Evolutionary conservation across 179 eudicot species (phyloP), one percentile per base, ranked within the genome.

Genomic region (Spinacia oleracea): DNA sequence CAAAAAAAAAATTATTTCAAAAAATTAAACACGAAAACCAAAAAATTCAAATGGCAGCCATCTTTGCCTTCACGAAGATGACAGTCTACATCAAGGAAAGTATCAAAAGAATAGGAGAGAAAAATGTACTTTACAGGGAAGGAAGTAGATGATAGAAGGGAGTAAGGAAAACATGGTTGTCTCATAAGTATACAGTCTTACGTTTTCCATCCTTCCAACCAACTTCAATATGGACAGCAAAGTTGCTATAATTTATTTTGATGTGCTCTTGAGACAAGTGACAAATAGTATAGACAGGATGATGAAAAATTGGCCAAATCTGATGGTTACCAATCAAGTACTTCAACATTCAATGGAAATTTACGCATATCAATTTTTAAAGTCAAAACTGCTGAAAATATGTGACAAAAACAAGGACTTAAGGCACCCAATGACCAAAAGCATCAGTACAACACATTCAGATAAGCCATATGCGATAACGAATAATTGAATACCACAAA

Each of bases 181-280:
- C 65, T 14, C 45, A 59, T 27, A 75, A n/a, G 16, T 12, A 9
- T 2, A 48, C 72, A 29, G 25, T 23, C 15, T 23, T n/a, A 9
- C 20, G 76, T 55, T 34, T 73, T 16, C 27, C 29, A 72, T 31
- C 45, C 15, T n/a, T 16, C 45, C 78, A 62, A 45, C 58, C 77
- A 73, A 14, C 77, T 56, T 9, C 27, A 38, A 55, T 5, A 14
- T 8, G 27, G 7, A 56, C 29, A 65, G 51, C 53, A 68, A 50
- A 67, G 34, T 67, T 38, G 34, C 58, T 67, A 65, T 35, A 9
- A 35, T 77, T 32, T 21, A 9, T 27, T 58, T 6, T 59, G 12
- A 42, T 77, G 35, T 70, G 9, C 15, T 70, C 21, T 56, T 70
- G 29, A 42, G 40, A 15, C 74, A 77, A 23, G 29, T 56, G 40